Percentiles rank a stretch among this genome's conserved stretches.
Evolutionary conservation across 1,284 basidiomycete genomes (phyloP).

Genomic region (Lentinus polychrous): DNA sequence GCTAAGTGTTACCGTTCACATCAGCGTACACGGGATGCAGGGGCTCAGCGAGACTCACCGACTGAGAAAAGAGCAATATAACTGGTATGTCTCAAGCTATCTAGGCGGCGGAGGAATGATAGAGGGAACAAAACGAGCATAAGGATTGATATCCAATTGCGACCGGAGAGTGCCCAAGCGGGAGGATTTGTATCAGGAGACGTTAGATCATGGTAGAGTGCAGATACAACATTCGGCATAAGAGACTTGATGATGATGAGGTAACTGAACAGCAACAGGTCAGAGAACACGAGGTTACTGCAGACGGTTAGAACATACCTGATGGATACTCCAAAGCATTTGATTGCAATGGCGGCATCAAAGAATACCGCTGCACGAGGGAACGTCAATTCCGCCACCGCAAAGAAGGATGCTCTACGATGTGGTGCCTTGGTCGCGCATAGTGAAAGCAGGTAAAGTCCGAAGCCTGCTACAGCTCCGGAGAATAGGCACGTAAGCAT

Average conservation of each 20-base stretch:
- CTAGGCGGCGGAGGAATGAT: slow-evolving; percentile 78
- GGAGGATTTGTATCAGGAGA: slow-evolving; percentile 61
- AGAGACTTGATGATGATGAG: slow-evolving; percentile 92
- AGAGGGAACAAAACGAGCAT: slow-evolving; percentile 86
- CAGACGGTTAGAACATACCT: slow-evolving; percentile 44
- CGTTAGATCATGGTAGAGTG: slow-evolving; percentile 73
- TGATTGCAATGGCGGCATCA: slow-evolving; percentile 91
- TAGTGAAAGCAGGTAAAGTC: slow-evolving; percentile 83
- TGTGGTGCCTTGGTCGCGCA: slow-evolving; percentile 80
- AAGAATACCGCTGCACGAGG: slow-evolving; percentile 80
- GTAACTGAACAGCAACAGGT: slow-evolving; percentile 44
- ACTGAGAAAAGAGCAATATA: slow-evolving; percentile 86
- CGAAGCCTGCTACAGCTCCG: slow-evolving; percentile 75
- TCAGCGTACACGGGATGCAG: neutral
- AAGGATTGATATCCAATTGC: slow-evolving; percentile 78
- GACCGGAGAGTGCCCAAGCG: slow-evolving; percentile 69
- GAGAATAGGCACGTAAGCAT: slow-evolving; percentile 86
- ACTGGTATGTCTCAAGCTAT: slow-evolving; percentile 79
- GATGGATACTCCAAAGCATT: slow-evolving; percentile 95
- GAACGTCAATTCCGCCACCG: slow-evolving; percentile 81
- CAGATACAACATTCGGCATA: slow-evolving; percentile 88
- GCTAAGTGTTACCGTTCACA: slow-evolving; percentile 29
- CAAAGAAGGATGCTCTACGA: slow-evolving; percentile 81
- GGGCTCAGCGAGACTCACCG: slow-evolving; percentile 38
- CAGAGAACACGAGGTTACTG: neutral